Evolutionary conservation across 2,329 filamentous ascomycete genomes (phyloP), one percentile per base, ranked within the genome.

Genomic region (Stemphylium vesicarium): DNA sequence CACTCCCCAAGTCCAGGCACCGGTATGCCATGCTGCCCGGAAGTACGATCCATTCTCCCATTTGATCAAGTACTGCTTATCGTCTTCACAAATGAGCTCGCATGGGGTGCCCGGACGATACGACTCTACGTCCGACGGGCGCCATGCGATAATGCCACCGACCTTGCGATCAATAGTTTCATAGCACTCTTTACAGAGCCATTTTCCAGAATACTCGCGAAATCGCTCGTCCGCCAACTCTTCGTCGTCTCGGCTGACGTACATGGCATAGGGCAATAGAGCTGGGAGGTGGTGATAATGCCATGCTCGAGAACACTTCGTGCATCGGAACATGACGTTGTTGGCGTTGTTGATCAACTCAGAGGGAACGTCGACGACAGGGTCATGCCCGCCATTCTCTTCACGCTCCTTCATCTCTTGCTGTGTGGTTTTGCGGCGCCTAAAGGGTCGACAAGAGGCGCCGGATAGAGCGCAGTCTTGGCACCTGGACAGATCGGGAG

Each of bases 21-120:
- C 95, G 9, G 92, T 86, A 82, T 92, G 90, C 95, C 96, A 99
- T 6, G 81, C 82, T 48, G 90, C 91, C 61, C 91, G 88, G 59
- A 88, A 89, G 68, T 97, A 96, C 0, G 94, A 96, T 51, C 85
- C 82, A 0, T 82, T 81, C 39, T 89, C 86, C 91, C 93, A 98
- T 71, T 95, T 96, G 65, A 99, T 79, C 2, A 99, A 83, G 68
- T 98, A 99, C 64, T 97, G 92, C 62, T 93, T 93, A n/a, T 90
- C 82, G 50, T 92, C 89, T 68, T 95, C 89, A 10, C 78, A 75
- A n/a, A 91, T 77, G 48, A 84, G 77, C 24, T 85, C 77, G 42
- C 82, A 81, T 1, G 79, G 77, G 47, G 82, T 79, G 2, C 82
- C 84, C 4, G 80, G 70, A 12, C 77, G 74, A 63, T 88, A 88